Conservation (phyloP, 352 stramenopile species). For the Phytophthora uliginosa region DNA sequence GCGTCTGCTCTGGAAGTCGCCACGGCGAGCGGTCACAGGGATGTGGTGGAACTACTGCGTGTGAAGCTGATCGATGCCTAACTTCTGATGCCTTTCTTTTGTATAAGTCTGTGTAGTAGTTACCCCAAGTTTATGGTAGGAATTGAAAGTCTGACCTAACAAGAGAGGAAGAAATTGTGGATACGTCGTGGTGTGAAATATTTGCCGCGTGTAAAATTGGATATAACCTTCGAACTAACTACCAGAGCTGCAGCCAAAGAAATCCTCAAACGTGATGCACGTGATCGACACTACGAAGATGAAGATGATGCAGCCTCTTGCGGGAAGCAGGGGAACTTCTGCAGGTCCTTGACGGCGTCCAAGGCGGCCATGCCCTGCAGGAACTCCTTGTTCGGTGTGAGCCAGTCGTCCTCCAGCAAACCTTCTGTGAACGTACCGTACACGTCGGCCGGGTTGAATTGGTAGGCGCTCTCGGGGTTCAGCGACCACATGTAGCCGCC, state of each 20-base stretch:
- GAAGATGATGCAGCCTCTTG: constrained; percentile 25
- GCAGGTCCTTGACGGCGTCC: constrained; percentile 62
- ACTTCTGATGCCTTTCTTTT: background rate
- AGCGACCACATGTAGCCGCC: constrained; percentile 83
- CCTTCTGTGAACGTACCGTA: constrained; percentile 72
- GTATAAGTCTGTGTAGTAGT: background rate
- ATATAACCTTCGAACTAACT: too few relatives aligned
- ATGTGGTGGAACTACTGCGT: background rate
- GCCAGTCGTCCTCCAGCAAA: constrained; percentile 77
- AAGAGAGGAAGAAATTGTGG: too few relatives aligned
- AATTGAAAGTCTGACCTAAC: too few relatives aligned
- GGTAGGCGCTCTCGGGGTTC: constrained; percentile 75
- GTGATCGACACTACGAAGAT: background rate
- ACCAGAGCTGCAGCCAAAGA: too few relatives aligned
- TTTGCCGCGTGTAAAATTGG: too few relatives aligned
- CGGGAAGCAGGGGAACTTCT: constrained; percentile 70
- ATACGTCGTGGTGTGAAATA: too few relatives aligned
- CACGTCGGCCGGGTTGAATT: constrained; percentile 73
- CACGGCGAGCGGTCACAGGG: background rate
- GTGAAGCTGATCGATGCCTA: background rate
- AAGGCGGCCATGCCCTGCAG: constrained; percentile 60
- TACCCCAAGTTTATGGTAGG: background rate
- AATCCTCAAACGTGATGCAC: too few relatives aligned
- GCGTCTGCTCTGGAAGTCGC: constrained; percentile 8
- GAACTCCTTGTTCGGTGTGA: constrained; percentile 71